Conservation (phyloP, 495 filamentous ascomycete species). For the Penicillium dipodomyicola region DNA sequence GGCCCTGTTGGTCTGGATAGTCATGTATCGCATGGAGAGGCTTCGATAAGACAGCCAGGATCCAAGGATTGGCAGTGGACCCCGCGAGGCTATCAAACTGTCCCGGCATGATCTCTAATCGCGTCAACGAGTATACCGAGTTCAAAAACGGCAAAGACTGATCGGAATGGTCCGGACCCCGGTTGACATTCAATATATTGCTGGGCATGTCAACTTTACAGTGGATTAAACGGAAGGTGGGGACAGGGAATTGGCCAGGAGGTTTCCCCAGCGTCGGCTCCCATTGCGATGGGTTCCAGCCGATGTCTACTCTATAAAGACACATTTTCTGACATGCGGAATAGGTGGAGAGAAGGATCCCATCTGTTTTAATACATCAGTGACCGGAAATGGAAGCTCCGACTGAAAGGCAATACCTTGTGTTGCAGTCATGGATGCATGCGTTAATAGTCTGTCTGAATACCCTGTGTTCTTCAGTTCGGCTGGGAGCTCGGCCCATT, state of each 20-base stretch:
- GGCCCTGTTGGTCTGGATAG: conserved; percentile 56
- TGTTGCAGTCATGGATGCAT: conserved; percentile 75
- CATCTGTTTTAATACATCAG: conserved; percentile 30
- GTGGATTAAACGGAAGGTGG: conserved; percentile 45
- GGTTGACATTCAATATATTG: conserved; percentile 30
- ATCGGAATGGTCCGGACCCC: conserved; percentile 25
- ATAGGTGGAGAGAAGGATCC: conserved; percentile 62
- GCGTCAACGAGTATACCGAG: conserved; percentile 57
- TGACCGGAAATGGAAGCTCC: neutral
- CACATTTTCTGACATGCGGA: conserved; percentile 66
- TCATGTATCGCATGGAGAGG: conserved; percentile 45
- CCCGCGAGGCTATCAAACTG: conserved; percentile 50
- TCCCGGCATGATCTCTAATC: conserved; percentile 63
- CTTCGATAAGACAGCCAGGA: conserved; percentile 70
- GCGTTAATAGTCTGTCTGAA: conserved; percentile 70
- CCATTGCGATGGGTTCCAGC: conserved; percentile 45
- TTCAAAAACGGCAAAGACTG: conserved; percentile 36
- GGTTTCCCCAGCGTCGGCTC: conserved; percentile 37
- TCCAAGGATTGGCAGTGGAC: conserved; percentile 54
- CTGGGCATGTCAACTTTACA: conserved; percentile 42
- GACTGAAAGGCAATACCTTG: conserved; percentile 47
- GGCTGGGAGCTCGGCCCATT: conserved; percentile 62
- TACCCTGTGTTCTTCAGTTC: conserved; percentile 68
- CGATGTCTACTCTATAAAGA: conserved; percentile 57
- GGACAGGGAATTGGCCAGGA: conserved; percentile 36